Evolutionary conservation across 164 flowering plant genomes (phyloP).

Genomic region (Annona cherimola): DNA sequence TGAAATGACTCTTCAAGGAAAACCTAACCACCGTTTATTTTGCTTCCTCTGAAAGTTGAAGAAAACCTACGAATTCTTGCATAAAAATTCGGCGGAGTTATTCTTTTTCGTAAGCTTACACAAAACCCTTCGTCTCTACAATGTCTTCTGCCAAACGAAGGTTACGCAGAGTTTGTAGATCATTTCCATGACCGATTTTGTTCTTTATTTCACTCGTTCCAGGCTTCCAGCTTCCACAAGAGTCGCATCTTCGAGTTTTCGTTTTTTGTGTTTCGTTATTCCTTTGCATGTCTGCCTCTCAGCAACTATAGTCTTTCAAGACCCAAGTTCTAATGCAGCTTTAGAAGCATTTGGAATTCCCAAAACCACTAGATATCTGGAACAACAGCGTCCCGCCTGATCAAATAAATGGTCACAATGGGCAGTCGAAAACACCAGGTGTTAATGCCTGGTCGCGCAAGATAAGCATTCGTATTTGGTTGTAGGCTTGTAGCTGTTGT

Average conservation of each 20-base stretch:
- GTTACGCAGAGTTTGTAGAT: not conserved
- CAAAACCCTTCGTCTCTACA: not conserved
- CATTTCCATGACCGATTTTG: not conserved
- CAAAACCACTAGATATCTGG: slow-evolving; percentile 63
- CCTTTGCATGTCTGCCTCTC: slow-evolving; percentile 30
- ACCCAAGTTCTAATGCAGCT: slow-evolving; percentile 63
- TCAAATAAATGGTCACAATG: too few species aligned
- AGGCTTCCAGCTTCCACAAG: slow-evolving; percentile 2
- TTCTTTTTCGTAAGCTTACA: not conserved
- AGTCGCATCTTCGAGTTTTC: slow-evolving; percentile 22
- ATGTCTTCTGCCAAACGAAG: not conserved
- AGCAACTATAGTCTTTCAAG: slow-evolving; percentile 65
- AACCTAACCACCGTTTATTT: not conserved
- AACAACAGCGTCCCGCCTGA: too few species aligned
- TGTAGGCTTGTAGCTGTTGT: too few species aligned
- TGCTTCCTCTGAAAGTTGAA: not conserved
- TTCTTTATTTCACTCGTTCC: not conserved
- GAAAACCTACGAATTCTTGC: not conserved
- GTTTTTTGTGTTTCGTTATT: slow-evolving; percentile 33
- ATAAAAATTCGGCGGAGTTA: not conserved
- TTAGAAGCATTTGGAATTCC: slow-evolving; percentile 76
- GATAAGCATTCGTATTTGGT: too few species aligned
- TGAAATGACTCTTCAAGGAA: too few species aligned
- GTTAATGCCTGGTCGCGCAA: too few species aligned
- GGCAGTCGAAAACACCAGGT: too few species aligned